Conservation (phyloP, 1,284 basidiomycete species). For the Trichosporon ovoides region DNA sequence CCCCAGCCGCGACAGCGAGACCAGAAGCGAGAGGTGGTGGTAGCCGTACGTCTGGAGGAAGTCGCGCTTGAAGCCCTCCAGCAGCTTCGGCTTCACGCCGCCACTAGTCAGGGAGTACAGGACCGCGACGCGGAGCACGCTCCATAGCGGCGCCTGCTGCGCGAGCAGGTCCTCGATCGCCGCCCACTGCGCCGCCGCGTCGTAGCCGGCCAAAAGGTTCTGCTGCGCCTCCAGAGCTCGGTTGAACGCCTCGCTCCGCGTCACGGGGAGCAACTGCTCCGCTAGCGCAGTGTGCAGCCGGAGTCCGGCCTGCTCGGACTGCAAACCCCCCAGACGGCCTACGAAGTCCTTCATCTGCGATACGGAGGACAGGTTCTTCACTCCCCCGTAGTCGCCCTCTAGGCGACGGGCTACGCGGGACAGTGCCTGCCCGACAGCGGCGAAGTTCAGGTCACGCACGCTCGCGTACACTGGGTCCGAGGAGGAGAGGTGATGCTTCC, state of each 20-base stretch:
- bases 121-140: conserved; percentile 73
- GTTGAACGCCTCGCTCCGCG: conserved; percentile 81
- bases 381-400: conserved; percentile 71
- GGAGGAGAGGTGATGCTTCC: conserved; percentile 76
- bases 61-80: conserved; percentile 75
- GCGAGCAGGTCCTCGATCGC: conserved; percentile 82
- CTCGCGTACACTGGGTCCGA: conserved; percentile 74
- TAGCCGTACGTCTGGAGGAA: conserved; percentile 95
- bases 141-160: conserved; percentile 71
- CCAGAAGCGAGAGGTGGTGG: conserved; percentile 73
- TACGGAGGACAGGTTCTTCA: conserved; percentile 64
- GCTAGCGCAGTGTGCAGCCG: conserved; percentile 86
- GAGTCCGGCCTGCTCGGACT: conserved; percentile 83
- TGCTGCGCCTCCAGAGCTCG: conserved; percentile 92
- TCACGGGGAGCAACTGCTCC: conserved; percentile 81
- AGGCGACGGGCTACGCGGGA: conserved; percentile 76
- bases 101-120: conserved; percentile 76
- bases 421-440: conserved; percentile 77
- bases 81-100: conserved; percentile 77
- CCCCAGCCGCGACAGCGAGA: conserved; percentile 68
- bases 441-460: conserved; percentile 88
- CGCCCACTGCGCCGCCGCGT: conserved; percentile 66
- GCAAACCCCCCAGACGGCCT: conserved; percentile 83
- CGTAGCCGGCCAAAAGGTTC: conserved; percentile 86
- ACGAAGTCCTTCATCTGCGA: conserved; percentile 92